Base-by-base conservation (phyloP, 352 stramenopile genomes). In the Pythium sp. region DNA sequence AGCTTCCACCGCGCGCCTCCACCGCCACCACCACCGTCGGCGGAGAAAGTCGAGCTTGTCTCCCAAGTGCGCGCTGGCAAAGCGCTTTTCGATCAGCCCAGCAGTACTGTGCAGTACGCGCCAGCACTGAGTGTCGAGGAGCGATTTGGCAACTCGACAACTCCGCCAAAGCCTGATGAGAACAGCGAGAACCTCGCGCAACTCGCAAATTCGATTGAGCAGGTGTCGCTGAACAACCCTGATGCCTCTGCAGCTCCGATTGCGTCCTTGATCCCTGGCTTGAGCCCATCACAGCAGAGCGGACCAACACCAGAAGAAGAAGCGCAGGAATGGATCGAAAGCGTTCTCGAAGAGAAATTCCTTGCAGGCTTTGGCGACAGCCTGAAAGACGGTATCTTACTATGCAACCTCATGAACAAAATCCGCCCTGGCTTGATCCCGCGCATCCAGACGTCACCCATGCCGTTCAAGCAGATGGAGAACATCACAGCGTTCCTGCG, bases 391-490 rank as follows among this genome's bases (percentile, higher is more conserved):
- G 87, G 87, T n/a, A 75, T 93, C 26, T 83, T 93, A 28, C 68
- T 95, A n/a, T 93, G 85, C 67, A 77, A 77, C 14, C 55, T 92
- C 47, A 79, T 95, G 69, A 95, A 95, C 73, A 83, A 74, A 59
- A 90, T 95, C 62, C 76, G 86, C 49, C 83, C 87, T 12, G 77
- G 79, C 8, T 56, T 80, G 2, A 84, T 92, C 9, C 56, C 74
- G 28, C 73, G 74, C 46, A 89, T 95, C 34, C 80, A 93, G 75
- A 79, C 70, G 20, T 91, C 87, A 2, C 57, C 73, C 5, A 92
- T 91, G 76, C 84, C 85, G 5, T 97, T 97, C 74, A 95, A 94
- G 78, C 89, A 95, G 67, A 97, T 97, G 89, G 90, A 98, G 68
- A 98, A 98, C 70, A 80, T 97, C 56, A 88, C 77, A 8, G 76